phyloP scores from a whole-genome alignment of 1,284 basidiomycete species.

The Cystobasidium slooffiae region DNA sequence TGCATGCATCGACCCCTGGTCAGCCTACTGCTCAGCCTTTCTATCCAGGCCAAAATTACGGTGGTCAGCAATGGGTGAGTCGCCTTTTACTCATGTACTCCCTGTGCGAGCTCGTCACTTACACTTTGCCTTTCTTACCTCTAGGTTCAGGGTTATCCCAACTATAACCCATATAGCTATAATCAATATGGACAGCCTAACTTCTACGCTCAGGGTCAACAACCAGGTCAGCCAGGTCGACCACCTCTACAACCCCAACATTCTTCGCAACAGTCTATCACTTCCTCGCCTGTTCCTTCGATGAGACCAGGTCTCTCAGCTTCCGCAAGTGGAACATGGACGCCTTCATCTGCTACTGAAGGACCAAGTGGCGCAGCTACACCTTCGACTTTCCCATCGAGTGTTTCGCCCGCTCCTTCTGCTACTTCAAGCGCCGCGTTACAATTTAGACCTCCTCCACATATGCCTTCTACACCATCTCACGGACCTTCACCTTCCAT shows the following conservation, averaged over 20 bases:
- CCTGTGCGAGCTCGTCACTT: background rate
- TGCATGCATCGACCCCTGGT: slow-evolving; percentile 19
- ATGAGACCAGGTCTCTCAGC: slow-evolving; percentile 35
- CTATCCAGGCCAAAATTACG: slow-evolving; percentile 4
- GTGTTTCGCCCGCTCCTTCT: slow-evolving; percentile 31
- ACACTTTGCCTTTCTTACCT: background rate
- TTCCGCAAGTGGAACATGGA: slow-evolving; percentile 29
- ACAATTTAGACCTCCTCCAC: slow-evolving; percentile 42
- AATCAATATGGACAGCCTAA: slow-evolving; percentile 23
- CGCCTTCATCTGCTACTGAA: slow-evolving; percentile 16
- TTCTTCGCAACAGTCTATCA: slow-evolving; percentile 36
- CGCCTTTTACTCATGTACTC: background rate
- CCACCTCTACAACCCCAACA: slow-evolving; percentile 34
- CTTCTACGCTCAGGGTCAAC: slow-evolving; percentile 30
- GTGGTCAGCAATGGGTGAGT: slow-evolving; percentile 30
- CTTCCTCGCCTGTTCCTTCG: slow-evolving; percentile 38
- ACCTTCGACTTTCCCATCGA: slow-evolving; percentile 30
- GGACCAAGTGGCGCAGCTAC: slow-evolving; percentile 28
- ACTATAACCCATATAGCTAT: slow-evolving; percentile 14
- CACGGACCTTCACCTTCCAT: slow-evolving; percentile 42
- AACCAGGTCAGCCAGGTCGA: slow-evolving; percentile 18
- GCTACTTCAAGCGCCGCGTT: slow-evolving; percentile 29
- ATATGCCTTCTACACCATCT: slow-evolving; percentile 46
- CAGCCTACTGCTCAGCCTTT: slow-evolving; percentile 21
- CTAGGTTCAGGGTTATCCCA: background rate